phyloP scores from a whole-genome alignment of 305 asterid species.

The Ajuga reptans region DNA sequence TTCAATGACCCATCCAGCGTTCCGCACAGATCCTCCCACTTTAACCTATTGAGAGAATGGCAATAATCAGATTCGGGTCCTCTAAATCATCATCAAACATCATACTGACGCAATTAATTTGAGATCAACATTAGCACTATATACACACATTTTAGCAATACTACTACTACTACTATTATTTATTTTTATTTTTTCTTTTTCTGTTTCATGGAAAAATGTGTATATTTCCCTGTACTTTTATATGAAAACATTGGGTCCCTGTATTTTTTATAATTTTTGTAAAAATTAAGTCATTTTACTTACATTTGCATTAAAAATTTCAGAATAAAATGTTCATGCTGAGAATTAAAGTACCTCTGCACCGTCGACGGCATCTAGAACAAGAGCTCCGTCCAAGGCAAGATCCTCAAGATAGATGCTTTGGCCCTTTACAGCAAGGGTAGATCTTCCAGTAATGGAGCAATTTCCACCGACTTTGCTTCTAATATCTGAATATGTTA shows the following conservation, averaged over 20 bases:
- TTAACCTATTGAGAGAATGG: slow-evolving; percentile 44
- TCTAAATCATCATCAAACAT: background rate
- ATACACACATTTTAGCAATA: background rate
- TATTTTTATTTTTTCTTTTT: too few species aligned
- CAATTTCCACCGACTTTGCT: slow-evolving; percentile 54
- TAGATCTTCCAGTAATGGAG: slow-evolving; percentile 66
- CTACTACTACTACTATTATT: too few species aligned
- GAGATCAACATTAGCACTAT: background rate
- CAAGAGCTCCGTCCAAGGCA: slow-evolving; percentile 81
- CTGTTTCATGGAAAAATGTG: too few species aligned
- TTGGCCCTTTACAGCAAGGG: slow-evolving; percentile 61
- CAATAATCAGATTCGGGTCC: slow-evolving; percentile 2
- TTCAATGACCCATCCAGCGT: slow-evolving; percentile 73
- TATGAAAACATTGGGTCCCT: background rate
- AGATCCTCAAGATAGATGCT: slow-evolving; percentile 56
- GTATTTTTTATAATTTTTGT: background rate
- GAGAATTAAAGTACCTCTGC: slow-evolving; percentile 52
- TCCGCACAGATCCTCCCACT: slow-evolving; percentile 54
- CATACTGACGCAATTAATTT: background rate
- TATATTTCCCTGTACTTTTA: too few species aligned
- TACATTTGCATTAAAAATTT: background rate
- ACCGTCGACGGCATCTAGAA: slow-evolving; percentile 50
- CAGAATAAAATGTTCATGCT: background rate
- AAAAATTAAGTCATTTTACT: background rate
- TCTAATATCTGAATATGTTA: slow-evolving; percentile 74